phyloP scores from a whole-genome alignment of 2,329 filamentous ascomycete species.

The Aspergillus felis region DNA sequence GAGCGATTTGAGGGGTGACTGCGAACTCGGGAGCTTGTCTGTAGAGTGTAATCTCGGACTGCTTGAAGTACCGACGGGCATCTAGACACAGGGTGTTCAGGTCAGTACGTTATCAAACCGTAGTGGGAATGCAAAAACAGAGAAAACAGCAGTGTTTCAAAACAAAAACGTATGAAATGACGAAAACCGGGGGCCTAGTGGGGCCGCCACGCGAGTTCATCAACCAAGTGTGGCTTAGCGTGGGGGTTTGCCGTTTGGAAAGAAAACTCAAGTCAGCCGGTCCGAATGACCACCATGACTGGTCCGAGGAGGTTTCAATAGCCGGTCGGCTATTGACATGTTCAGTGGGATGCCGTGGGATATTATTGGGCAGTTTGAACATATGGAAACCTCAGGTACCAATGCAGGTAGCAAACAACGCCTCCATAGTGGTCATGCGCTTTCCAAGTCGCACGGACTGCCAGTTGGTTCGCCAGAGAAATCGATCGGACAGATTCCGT shows the following conservation, averaged over 20 bases:
- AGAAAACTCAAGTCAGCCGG: constrained; percentile 1
- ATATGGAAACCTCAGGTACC: constrained; percentile 12
- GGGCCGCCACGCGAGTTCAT: constrained; percentile 18
- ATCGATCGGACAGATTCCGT: not conserved
- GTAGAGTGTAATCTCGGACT: constrained; percentile 96
- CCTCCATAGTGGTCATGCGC: not conserved
- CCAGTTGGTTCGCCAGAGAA: not conserved
- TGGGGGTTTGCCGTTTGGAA: constrained; percentile 19
- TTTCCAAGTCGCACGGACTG: not conserved
- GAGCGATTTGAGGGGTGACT: constrained; percentile 37
- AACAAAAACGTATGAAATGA: constrained; percentile 4
- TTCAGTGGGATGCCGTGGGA: constrained; percentile 16
- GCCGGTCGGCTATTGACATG: constrained; percentile 33
- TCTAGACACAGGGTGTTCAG: constrained; percentile 50
- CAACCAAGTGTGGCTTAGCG: constrained; percentile 23
- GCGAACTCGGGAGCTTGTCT: constrained; percentile 61
- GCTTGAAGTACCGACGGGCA: constrained; percentile 96
- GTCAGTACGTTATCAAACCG: constrained; percentile 10
- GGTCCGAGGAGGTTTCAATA: constrained; percentile 28
- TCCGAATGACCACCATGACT: constrained; percentile 17
- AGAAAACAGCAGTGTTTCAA: not conserved
- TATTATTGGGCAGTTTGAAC: constrained; percentile 2
- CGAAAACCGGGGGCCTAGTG: constrained; percentile 19
- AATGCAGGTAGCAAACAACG: constrained; percentile 12
- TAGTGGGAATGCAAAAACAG: not conserved